phyloP scores from a whole-genome alignment of 139 green algal genomes.

The Chlamydomonas asymmetrica region DNA sequence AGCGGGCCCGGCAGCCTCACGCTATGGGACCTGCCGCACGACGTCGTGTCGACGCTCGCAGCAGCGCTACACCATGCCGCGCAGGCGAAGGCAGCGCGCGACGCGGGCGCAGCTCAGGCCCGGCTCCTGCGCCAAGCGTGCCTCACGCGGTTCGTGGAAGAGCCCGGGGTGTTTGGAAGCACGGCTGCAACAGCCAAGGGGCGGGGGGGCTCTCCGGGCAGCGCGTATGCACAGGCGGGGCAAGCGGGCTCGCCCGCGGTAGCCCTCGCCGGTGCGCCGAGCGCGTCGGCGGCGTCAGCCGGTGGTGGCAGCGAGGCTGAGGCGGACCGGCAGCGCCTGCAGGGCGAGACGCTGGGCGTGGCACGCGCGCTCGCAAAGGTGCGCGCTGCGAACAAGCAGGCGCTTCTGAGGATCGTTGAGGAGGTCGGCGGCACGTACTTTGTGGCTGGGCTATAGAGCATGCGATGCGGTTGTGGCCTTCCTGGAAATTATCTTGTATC shows the following conservation, averaged over 20 bases:
- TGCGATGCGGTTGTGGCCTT: background rate
- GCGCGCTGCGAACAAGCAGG: constrained; percentile 4
- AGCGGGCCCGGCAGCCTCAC: too few species aligned
- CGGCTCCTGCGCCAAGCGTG: too few species aligned
- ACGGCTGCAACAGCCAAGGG: too few species aligned
- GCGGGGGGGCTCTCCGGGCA: background rate
- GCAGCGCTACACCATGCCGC: too few species aligned
- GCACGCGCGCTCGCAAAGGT: background rate
- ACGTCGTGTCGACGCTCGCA: too few species aligned
- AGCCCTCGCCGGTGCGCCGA: background rate
- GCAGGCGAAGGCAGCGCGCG: too few species aligned
- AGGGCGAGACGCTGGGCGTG: background rate
- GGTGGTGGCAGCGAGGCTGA: background rate
- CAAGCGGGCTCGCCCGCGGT: background rate
- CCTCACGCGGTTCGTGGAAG: too few species aligned
- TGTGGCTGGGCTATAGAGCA: constrained; percentile 2
- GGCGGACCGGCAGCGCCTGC: background rate
- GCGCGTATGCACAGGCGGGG: background rate
- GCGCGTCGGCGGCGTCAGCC: background rate
- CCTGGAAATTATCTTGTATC: too few species aligned
- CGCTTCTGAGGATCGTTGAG: background rate
- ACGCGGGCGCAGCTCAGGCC: too few species aligned
- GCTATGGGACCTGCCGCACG: too few species aligned
- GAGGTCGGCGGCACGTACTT: background rate
- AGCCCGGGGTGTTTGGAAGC: too few species aligned